phyloP scores from a whole-genome alignment of 495 filamentous ascomycete species.

The Penicillium arizonense region DNA sequence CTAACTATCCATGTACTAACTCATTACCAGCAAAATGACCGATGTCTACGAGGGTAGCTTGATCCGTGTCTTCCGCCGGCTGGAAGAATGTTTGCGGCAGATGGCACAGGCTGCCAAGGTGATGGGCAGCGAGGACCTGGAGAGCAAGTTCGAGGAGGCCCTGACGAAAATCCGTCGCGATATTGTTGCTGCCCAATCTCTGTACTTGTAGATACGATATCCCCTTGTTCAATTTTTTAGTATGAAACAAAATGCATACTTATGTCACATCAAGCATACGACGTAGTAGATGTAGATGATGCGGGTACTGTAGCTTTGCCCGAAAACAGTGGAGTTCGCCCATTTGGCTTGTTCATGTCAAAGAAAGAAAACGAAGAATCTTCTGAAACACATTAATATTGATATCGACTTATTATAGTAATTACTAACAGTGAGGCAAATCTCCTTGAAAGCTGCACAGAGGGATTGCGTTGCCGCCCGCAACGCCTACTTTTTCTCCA shows the following conservation, averaged over 20 bases:
- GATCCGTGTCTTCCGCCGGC: constrained; percentile 90
- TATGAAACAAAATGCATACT: constrained; percentile 3
- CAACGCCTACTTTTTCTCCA: constrained; percentile 38
- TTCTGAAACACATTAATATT: no score
- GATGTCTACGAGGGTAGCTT: constrained; percentile 95
- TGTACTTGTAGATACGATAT: constrained; percentile 67
- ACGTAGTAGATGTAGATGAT: constrained; percentile 4
- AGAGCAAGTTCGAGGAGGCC: constrained; percentile 81
- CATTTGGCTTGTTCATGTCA: neutral
- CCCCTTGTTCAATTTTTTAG: neutral
- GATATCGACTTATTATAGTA: no score
- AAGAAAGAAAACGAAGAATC: no score
- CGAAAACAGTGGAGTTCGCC: constrained; percentile 7
- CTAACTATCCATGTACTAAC: constrained; percentile 6
- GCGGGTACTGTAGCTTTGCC: constrained; percentile 4
- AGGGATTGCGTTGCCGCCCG: constrained; percentile 45
- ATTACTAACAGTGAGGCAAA: neutral
- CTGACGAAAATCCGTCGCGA: constrained; percentile 83
- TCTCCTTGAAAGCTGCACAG: constrained; percentile 24
- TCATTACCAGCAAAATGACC: constrained; percentile 79
- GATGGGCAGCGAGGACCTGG: constrained; percentile 94
- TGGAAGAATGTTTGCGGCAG: constrained; percentile 94
- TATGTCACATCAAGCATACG: neutral
- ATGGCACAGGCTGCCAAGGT: constrained; percentile 96
- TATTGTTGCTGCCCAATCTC: constrained; percentile 87